phyloP scores from a whole-genome alignment of 805 yeast species.

The Candida pseudoglaebosa region DNA sequence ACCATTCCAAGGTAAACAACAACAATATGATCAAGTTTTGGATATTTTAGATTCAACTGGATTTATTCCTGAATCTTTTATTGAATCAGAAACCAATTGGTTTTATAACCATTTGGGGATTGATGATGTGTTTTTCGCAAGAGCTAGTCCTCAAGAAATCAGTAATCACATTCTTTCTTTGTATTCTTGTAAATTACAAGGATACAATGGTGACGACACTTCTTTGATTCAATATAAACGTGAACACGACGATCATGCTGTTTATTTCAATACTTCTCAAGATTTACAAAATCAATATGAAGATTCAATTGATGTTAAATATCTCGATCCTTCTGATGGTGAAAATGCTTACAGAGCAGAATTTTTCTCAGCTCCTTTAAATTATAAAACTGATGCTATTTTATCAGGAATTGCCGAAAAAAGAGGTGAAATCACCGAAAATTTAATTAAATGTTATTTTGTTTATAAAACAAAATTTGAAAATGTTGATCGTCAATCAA shows the following conservation, averaged over 20 bases:
- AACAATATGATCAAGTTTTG: conserved; percentile 77
- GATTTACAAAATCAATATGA: conserved; percentile 46
- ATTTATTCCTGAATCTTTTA: conserved; percentile 81
- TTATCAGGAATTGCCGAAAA: conserved; percentile 34
- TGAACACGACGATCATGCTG: conserved; percentile 82
- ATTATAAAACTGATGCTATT: conserved; percentile 42
- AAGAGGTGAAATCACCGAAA: conserved; percentile 32
- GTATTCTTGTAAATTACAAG: conserved; percentile 90
- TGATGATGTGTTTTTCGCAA: conserved; percentile 87
- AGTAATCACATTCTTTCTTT: conserved; percentile 82
- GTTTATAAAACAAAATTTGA: conserved; percentile 63
- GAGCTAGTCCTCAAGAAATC: conserved; percentile 75
- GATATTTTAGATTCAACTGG: conserved; percentile 80
- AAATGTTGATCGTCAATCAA: conserved; percentile 28
- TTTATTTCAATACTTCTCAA: conserved; percentile 71
- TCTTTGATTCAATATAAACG: conserved; percentile 75
- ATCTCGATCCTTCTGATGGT: conserved; percentile 53
- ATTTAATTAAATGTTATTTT: conserved; percentile 68
- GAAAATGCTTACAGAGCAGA: conserved; percentile 63
- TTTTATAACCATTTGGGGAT: conserved; percentile 85
- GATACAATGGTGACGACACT: conserved; percentile 38
- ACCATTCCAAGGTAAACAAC: conserved; percentile 75
- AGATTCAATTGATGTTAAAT: conserved; percentile 73
- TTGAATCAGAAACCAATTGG: conserved; percentile 86
- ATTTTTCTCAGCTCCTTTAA: conserved; percentile 67